phyloP scores from a whole-genome alignment of 768 basidiomycete species.

The Stropharia rugosoannulata region DNA sequence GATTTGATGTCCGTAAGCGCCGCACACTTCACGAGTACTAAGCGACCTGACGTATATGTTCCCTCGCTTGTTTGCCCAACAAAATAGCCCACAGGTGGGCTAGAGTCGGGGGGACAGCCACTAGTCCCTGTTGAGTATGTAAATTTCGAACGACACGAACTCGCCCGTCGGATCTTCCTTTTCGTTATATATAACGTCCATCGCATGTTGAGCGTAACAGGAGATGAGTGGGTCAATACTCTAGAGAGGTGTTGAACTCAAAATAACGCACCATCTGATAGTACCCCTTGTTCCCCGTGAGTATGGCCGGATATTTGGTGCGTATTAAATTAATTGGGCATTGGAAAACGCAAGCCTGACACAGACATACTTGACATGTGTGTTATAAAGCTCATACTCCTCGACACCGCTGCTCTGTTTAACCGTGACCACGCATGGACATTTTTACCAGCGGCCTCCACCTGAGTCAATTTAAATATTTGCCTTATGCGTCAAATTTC shows the following conservation, averaged over 20 bases:
- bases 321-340: no score
- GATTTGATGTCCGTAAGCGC: constrained; percentile 44
- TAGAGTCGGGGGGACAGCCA: constrained; percentile 13
- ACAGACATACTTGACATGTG: no score
- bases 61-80: constrained; percentile 37
- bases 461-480: no score
- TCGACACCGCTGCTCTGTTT: no score
- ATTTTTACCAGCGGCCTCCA: no score
- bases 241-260: no score
- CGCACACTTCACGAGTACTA: not conserved
- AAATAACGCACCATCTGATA: constrained; percentile 30
- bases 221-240: not conserved
- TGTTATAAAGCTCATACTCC: no score
- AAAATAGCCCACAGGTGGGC: constrained; percentile 53
- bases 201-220: constrained; percentile 33
- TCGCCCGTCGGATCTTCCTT: constrained; percentile 25
- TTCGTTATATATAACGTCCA: constrained; percentile 35
- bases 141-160: constrained; percentile 16
- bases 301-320: constrained; percentile 70
- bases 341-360: no score
- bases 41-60: constrained; percentile 42
- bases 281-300: constrained; percentile 60
- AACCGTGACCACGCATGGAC: no score
- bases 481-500: no score
- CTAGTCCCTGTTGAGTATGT: not conserved